These are phyloP conservation scores for Elaeis guineensis DNA, from an alignment of 176 grass and related monocot genomes.

Conservation along the genomic window DNA sequence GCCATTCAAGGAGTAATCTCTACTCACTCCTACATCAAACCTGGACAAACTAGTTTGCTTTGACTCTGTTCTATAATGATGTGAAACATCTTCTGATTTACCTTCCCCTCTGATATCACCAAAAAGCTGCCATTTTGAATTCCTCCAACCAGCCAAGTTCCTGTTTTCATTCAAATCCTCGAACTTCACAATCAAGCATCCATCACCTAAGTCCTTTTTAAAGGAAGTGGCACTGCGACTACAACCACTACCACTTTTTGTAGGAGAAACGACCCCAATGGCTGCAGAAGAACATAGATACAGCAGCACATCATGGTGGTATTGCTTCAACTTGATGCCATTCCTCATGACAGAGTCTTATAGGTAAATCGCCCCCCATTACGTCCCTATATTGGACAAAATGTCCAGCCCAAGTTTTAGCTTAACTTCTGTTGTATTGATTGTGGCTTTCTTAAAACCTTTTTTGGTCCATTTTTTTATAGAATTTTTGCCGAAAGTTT, in stretches of 20 bases:
- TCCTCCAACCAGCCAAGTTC: too few species aligned
- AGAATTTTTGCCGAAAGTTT: slow-evolving; percentile 11
- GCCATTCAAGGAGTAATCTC: slow-evolving; percentile 3
- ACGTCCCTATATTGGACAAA: slow-evolving; percentile 52
- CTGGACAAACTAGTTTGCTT: neutral
- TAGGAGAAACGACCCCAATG: slow-evolving; percentile 37
- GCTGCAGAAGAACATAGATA: slow-evolving; percentile 53
- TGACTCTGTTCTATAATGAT: too few species aligned
- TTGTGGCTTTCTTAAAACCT: neutral
- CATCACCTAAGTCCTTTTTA: neutral
- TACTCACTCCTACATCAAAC: neutral
- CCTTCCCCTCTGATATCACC: too few species aligned
- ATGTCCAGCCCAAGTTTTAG: slow-evolving; percentile 45
- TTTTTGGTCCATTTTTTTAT: slow-evolving; percentile 8
- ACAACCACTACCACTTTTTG: slow-evolving; percentile 37
- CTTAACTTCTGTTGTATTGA: slow-evolving; percentile 7
- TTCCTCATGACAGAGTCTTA: slow-evolving; percentile 36
- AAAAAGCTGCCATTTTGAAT: too few species aligned
- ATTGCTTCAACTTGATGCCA: slow-evolving; percentile 32
- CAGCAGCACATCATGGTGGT: slow-evolving; percentile 60
- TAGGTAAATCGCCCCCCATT: slow-evolving; percentile 28
- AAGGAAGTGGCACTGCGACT: slow-evolving; percentile 8
- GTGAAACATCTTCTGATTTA: too few species aligned
- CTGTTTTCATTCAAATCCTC: too few species aligned
- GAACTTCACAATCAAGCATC: too few species aligned